Percentiles rank a stretch among this genome's conserved stretches.
phyloP scores from a whole-genome alignment of 2,329 filamentous ascomycete genomes.

The Xylariales sp. region DNA sequence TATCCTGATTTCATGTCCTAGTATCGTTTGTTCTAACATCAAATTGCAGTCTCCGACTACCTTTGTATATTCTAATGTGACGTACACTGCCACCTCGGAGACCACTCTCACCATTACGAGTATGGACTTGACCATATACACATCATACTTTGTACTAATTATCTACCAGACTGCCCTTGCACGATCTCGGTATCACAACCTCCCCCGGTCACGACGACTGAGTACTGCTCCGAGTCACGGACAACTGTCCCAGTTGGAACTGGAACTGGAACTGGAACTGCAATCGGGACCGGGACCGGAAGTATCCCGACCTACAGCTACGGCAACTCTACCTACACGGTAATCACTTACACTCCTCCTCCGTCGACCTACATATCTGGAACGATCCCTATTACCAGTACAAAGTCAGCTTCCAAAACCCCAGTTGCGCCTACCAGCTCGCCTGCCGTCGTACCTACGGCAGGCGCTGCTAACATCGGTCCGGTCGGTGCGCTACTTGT shows the following conservation, averaged over 20 bases:
- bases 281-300: conserved; percentile 1
- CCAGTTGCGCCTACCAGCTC: conserved; percentile 22
- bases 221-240: conserved; percentile 14
- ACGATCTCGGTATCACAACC: conserved; percentile 32
- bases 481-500: conserved; percentile 32
- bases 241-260: conserved; percentile 10
- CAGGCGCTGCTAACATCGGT: conserved; percentile 31
- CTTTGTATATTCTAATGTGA: conserved; percentile 34
- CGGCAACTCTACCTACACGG: conserved; percentile 12
- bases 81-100: conserved; percentile 37
- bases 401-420: conserved; percentile 20
- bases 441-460: conserved; percentile 25
- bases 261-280: conserved; percentile 9
- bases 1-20: neutral
- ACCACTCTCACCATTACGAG: conserved; percentile 42
- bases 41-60: conserved; percentile 30
- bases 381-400: conserved; percentile 7
- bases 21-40: neutral
- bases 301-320: neutral
- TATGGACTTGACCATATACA: conserved; percentile 16
- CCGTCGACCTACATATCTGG: conserved; percentile 18
- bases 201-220: conserved; percentile 24
- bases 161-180: conserved; percentile 40
- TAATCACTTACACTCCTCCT: conserved; percentile 20
- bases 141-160: conserved; percentile 19